A percentile compares a stretch with the other conserved stretches of the same genome.
These are phyloP conservation scores for Curvularia hawaiiensis DNA, from an alignment of 2,329 filamentous ascomycete genomes.

Conservation along the genomic window DNA sequence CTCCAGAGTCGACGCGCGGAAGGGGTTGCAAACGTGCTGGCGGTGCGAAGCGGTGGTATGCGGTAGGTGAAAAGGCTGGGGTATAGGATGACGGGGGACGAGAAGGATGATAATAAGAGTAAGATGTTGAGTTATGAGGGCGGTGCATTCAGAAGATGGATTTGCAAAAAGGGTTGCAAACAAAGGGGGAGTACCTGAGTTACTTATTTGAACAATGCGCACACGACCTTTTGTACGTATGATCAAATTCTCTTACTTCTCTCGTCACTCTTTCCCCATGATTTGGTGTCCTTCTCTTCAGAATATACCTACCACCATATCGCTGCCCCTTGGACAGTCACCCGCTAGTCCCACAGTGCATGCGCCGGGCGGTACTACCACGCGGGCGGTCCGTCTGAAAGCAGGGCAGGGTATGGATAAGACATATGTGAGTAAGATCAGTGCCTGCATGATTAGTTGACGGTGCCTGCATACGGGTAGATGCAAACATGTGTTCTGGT, in stretches of 20 bases:
- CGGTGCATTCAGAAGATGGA: slow-evolving; percentile 28
- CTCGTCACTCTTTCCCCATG: slow-evolving; percentile 6
- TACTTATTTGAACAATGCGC: slow-evolving; percentile 22
- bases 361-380: slow-evolving; percentile 16
- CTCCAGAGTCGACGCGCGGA: slow-evolving; percentile 24
- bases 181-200: slow-evolving; percentile 12
- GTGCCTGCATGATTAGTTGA: slow-evolving; percentile 38
- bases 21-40: slow-evolving; percentile 28
- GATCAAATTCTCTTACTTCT: slow-evolving; percentile 14
- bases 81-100: slow-evolving; percentile 29
- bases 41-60: slow-evolving; percentile 31
- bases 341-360: slow-evolving; percentile 24
- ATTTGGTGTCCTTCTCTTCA: slow-evolving; percentile 19
- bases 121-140: slow-evolving; percentile 20
- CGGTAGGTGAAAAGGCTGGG: slow-evolving; percentile 24
- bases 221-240: slow-evolving; percentile 15
- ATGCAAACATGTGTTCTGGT: slow-evolving; percentile 37
- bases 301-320: slow-evolving; percentile 24
- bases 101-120: slow-evolving; percentile 22
- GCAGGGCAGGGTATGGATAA: slow-evolving; percentile 22
- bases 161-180: slow-evolving; percentile 12
- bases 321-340: slow-evolving; percentile 21
- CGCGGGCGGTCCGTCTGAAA: slow-evolving; percentile 21
- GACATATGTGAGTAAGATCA: slow-evolving; percentile 26
- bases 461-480: slow-evolving; percentile 32